Base-by-base conservation (phyloP, 148 eudicot genomes). In the Nepenthes gracilis region DNA sequence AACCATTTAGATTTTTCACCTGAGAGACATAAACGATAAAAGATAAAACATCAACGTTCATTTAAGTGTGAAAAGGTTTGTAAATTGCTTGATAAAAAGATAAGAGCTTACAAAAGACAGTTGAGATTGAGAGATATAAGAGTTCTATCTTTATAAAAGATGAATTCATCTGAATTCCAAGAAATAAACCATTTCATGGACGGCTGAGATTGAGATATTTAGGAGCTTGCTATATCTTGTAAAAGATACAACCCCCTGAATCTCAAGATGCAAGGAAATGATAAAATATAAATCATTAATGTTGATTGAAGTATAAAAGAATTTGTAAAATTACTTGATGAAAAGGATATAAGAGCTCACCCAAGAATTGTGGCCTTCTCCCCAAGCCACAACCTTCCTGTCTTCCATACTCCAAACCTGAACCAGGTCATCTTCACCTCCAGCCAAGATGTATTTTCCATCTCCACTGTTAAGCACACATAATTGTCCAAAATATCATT, bases 361-460 rank as follows among this genome's bases (percentile, higher is more conserved):
- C 95, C 97, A 90, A 12, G 97, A 90, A 74, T 82, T 90, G 71
- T 90, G 97, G 32, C 95, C 95, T 71, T 90, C 97, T 33, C 97
- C 94, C 95, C 95, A 86, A 59, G 97, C 97, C 34, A 90, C 86
- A 77, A 90, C 77, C 74, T 82, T 90, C 50, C 94, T 81, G 53
- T 78, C 94, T 61, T 90, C 97, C 90, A 86, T 84, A 67, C 97
- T 90, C 97, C 97, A 90, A 64, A 90, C 90, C 61, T 90, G 97
- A 75, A 90, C 97, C 47, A 90, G 80, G 64, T 90, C 97, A 72
- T 90, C 97, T 76, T 90, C 97, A 64, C 97, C 97, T 57, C 97
- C 97, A 66, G 90, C 78, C 72, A 90, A 65, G 55, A 90, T 65
- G 71, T 84, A 90, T 64, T 90, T 90, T 63, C 90, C 81, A 59